These are phyloP conservation scores for Talaromyces sp. DNA, from an alignment of 2,329 filamentous ascomycete genomes.

Conservation along the genomic window DNA sequence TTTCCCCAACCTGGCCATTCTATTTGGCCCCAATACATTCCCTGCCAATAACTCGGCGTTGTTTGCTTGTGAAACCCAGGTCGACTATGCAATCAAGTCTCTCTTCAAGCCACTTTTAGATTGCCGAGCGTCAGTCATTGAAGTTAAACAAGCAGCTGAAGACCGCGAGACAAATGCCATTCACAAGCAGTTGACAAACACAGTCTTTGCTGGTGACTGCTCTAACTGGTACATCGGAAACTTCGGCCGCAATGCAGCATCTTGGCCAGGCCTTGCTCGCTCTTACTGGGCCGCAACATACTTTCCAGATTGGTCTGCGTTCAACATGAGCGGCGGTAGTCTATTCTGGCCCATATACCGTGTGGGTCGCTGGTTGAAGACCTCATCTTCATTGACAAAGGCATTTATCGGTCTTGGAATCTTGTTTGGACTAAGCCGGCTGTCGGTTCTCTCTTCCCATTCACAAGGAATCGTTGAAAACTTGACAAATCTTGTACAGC, in stretches of 20 bases:
- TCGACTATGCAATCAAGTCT: conserved; percentile 21
- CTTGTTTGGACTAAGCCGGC: neutral
- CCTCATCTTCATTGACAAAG: neutral
- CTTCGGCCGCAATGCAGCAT: conserved; percentile 32
- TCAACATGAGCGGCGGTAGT: conserved; percentile 6
- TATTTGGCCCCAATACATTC: conserved; percentile 20
- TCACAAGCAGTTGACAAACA: conserved; percentile 23
- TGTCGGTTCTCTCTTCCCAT: neutral
- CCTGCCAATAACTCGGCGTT: conserved; percentile 24
- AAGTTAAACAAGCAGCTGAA: conserved; percentile 25
- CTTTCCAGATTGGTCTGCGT: conserved; percentile 11
- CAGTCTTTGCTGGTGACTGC: conserved; percentile 33
- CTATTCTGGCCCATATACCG: conserved; percentile 6
- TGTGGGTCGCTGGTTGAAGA: neutral
- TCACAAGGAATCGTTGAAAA: neutral
- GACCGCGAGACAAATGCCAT: neutral
- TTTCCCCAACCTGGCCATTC: conserved; percentile 19
- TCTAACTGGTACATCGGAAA: conserved; percentile 39
- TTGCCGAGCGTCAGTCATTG: conserved; percentile 23
- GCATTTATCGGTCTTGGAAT: neutral
- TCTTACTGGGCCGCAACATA: neutral
- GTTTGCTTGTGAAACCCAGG: conserved; percentile 24
- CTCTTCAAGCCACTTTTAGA: conserved; percentile 27
- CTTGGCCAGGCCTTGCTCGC: conserved; percentile 22
- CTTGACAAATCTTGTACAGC: neutral